Base-by-base conservation (phyloP, 1,284 basidiomycete species). In the Irpex sp. region DNA sequence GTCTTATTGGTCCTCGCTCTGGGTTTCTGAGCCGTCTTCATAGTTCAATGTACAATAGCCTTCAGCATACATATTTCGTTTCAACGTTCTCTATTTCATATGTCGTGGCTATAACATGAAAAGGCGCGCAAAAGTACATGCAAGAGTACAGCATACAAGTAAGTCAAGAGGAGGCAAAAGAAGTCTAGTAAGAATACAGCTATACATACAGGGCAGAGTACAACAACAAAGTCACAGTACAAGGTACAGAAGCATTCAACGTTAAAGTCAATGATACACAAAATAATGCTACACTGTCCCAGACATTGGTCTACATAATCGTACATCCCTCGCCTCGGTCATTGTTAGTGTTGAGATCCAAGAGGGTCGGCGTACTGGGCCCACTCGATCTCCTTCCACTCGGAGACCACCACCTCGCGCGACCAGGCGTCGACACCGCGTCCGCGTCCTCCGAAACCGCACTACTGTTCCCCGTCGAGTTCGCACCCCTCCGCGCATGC, bases 391-490 rank as follows among this genome's bases (percentile, higher is more conserved):
- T 70, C 62, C 79, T 65, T 21, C 75, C 78, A 13, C 77, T 74
- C 9, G 81, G 79, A 5, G 77, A 73, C 81, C 81, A 83, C 81
- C 81, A 83, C 57, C 78, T 69, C 51, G 74, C 71, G 11, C 77
- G 68, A 13, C 57, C 60, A 7, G 71, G 66, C 36, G 62, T 65
- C 2, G 65, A 65, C n/a, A 47, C 40, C 38, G 59, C n/a, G 19
- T 58, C 60, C 31, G 26, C 70, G 64, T 65, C 67, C 52, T 76
- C 77, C 69, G 75, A 64, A 68, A 72, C 21, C 13, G 40, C n/a
- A 47, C 52, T 64, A 59, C 73, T 72, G 64, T 69, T 68, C 55
- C 62, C 67, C 11, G 76, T 79, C 31, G 76, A 75, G 63, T 77
- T 81, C 54, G 73, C 77, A 8, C 73, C 74, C 64, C 83, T 77